phyloP scores from a whole-genome alignment of 1,139 yeast species.

The Yamadazyma sp. region DNA sequence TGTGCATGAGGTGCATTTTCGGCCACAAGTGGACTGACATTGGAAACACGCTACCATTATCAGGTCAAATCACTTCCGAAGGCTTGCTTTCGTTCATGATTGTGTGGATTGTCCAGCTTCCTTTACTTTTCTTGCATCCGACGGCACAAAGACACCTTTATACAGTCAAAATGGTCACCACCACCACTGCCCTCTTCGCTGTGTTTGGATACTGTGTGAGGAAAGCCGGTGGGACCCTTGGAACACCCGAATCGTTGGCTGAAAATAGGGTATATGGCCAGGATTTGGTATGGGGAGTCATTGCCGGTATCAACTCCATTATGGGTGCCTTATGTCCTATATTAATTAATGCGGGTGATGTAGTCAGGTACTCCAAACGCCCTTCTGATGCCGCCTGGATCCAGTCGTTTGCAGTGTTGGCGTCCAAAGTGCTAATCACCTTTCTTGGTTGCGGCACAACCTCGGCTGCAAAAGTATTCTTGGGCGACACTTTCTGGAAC shows the following conservation, averaged over 20 bases:
- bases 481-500: constrained; percentile 13
- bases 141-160: constrained; percentile 11
- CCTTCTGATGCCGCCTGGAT: constrained; percentile 15
- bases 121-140: constrained; percentile 13
- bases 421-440: constrained; percentile 13
- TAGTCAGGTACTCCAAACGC: constrained; percentile 12
- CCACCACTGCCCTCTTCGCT: constrained; percentile 8
- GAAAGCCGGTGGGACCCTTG: constrained; percentile 15
- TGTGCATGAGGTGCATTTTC: constrained; percentile 12
- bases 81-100: constrained; percentile 11
- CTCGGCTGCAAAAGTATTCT: constrained; percentile 14
- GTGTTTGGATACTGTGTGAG: constrained; percentile 1
- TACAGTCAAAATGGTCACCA: constrained; percentile 10
- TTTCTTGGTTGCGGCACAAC: constrained; percentile 15
- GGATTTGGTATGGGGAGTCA: constrained; percentile 14
- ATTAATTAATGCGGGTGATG: constrained; percentile 14
- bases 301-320: constrained; percentile 13
- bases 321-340: constrained; percentile 16
- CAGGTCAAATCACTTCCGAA: constrained; percentile 10
- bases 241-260: constrained; percentile 13
- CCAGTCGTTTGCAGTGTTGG: constrained; percentile 13
- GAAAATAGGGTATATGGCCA: constrained; percentile 9
- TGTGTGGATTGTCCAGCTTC: constrained; percentile 12
- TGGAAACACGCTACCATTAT: constrained; percentile 7
- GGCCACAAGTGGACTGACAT: constrained; percentile 13